Conservation (phyloP, 768 basidiomycete genomes). For the Boletus reticulatus region DNA sequence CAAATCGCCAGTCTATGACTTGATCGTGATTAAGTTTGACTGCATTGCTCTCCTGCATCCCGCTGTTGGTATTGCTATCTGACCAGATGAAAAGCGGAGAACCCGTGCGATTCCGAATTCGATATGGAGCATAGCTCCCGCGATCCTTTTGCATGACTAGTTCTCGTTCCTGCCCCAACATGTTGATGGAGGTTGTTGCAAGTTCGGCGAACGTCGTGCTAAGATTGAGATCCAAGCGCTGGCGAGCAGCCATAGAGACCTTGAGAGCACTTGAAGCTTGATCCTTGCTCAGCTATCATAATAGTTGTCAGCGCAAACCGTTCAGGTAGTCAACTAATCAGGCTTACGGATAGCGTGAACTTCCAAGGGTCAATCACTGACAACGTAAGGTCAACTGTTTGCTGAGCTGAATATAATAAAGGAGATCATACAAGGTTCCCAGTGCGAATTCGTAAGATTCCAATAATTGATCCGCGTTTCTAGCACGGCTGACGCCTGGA, state of each 20-base stretch:
- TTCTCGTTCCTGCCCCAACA: conserved; percentile 75
- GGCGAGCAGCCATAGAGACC: conserved; percentile 66
- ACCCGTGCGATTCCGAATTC: conserved; percentile 88
- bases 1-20: conserved; percentile 91
- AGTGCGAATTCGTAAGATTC: conserved; percentile 96
- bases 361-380: conserved; percentile 96
- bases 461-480: conserved; percentile 89
- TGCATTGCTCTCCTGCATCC: conserved; percentile 45
- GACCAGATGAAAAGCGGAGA: conserved; percentile 84
- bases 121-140: conserved; percentile 91
- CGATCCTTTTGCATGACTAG: conserved; percentile 71
- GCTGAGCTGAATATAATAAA: not conserved
- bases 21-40: conserved; percentile 71
- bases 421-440: conserved; percentile 78
- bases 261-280: conserved; percentile 49
- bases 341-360: conserved; percentile 64
- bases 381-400: conserved; percentile 8
- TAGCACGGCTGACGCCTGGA: conserved; percentile 80
- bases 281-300: conserved; percentile 55
- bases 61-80: conserved; percentile 58
- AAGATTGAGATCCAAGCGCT: conserved; percentile 87
- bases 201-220: conserved; percentile 90
- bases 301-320: conserved; percentile 8
- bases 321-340: not conserved
- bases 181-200: conserved; percentile 65